These are phyloP conservation scores for Lonicera japonica DNA, from an alignment of 129 eudicot genomes.

Conservation along the genomic window DNA sequence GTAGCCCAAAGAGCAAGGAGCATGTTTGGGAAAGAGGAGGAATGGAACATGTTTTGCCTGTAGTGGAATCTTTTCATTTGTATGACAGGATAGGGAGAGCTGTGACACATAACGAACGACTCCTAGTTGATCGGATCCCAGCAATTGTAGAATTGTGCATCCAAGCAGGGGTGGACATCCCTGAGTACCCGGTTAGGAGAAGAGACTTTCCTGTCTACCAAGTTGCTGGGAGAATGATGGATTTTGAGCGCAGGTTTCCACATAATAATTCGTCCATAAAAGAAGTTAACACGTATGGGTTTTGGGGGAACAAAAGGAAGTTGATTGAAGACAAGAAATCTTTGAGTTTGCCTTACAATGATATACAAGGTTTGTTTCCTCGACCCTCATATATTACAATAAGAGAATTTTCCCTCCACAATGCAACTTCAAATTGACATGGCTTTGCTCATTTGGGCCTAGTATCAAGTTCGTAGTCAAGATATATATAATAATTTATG, in stretches of 20 bases:
- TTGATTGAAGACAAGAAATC: conserved; percentile 8
- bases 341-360: conserved; percentile 9
- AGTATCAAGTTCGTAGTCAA: no score
- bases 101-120: conserved; percentile 41
- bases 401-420: background rate
- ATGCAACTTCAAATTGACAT: background rate
- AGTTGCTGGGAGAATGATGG: conserved; percentile 37
- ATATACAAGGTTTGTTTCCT: conserved; percentile 26
- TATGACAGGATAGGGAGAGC: conserved; percentile 46
- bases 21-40: conserved; percentile 40
- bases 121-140: conserved; percentile 39
- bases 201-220: conserved; percentile 34
- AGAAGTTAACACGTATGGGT: conserved; percentile 21
- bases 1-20: conserved; percentile 31
- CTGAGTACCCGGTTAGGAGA: conserved; percentile 36
- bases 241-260: conserved; percentile 40
- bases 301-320: conserved; percentile 24
- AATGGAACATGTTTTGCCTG: conserved; percentile 29
- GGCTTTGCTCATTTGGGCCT: background rate
- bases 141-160: conserved; percentile 39
- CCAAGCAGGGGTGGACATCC: conserved; percentile 44
- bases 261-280: conserved; percentile 19
- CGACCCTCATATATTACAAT: background rate
- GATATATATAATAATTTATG: no score
- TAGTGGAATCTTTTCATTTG: conserved; percentile 39